Base-by-base conservation (phyloP, 352 stramenopile species). In the Phytopythium litorale region DNA sequence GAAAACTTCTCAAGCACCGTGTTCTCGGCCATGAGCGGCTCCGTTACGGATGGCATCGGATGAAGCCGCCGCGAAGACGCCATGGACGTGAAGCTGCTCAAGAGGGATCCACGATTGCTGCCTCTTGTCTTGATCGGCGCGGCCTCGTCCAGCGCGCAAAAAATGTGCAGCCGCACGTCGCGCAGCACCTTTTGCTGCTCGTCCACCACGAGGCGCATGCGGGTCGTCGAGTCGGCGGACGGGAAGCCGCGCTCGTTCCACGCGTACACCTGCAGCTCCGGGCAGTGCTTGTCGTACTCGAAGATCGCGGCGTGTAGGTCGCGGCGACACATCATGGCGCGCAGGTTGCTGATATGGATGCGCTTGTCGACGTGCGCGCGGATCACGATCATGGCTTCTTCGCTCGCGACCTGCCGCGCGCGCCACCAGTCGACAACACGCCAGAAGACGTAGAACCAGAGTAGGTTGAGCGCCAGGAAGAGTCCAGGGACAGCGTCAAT, bases 311-410 rank as follows among this genome's bases (percentile, higher is more conserved):
- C 62, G 42, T 62, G 61, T n/a, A 89, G 48, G 2, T 63, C 60
- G 28, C 78, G 69, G 40, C 79, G 78, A 7, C 72, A 68, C 7
- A 89, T 64, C 61, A 84, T 66, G 0, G 62, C 45, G 6, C 76
- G 75, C 18, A 89, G 66, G 9, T 80, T 73, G 0, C 58, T 61
- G 11, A 87, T 61, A 42, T 83, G 76, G 60, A 89, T 87, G 19
- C 67, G 75, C 54, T 89, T 91, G 56, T 88, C 74, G 0, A 80
- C 81, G 15, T 87, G 70, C 9, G 97, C 82, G 46, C 83, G 88
- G 23, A 99, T 71, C 21, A 94, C 96, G 35, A 97, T 95, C 11
- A 89, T 81, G 9, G 96, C 93, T 45, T 96, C 81, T 32, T 81
- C 79, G 48, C 86, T 79, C 60, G 81, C 87, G 13, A 87, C 66